Conservation (phyloP, 768 basidiomycete species). For the Pleurotus eryngii region DNA sequence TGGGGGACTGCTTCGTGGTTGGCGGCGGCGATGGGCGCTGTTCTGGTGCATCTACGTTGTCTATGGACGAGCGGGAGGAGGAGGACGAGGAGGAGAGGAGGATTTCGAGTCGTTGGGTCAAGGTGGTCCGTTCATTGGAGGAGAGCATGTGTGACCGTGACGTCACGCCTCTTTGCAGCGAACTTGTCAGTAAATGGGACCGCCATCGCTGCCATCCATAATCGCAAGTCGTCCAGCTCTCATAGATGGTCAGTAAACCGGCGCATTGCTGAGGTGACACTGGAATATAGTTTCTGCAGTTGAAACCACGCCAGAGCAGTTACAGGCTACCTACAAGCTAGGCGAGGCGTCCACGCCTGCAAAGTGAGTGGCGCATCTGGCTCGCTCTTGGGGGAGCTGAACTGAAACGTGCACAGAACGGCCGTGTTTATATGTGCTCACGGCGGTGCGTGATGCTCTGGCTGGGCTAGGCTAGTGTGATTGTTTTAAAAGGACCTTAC, state of each 20-base stretch:
- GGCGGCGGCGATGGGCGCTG: neutral
- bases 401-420: constrained; percentile 42
- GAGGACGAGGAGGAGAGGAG: constrained; percentile 12
- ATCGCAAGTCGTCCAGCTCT: constrained; percentile 48
- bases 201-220: constrained; percentile 42
- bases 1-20: neutral
- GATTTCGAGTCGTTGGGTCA: constrained; percentile 19
- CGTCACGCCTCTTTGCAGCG: constrained; percentile 23
- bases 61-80: neutral
- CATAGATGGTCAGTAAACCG: constrained; percentile 40
- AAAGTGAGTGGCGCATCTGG: constrained; percentile 45
- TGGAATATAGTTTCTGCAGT: constrained; percentile 28
- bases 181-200: neutral
- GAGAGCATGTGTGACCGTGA: constrained; percentile 18
- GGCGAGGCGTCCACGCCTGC: constrained; percentile 63
- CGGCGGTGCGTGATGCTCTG: constrained; percentile 35
- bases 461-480: neutral
- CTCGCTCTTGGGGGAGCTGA: neutral
- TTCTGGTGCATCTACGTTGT: constrained; percentile 1
- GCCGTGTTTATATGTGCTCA: constrained; percentile 79
- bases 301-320: constrained; percentile 51
- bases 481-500: constrained; percentile 3
- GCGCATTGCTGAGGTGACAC: neutral
- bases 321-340: constrained; percentile 39
- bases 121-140: constrained; percentile 15